A percentile compares a stretch with the other conserved stretches of the same genome.
These are phyloP conservation scores for Cylindrotheca closterium DNA, from an alignment of 108 stramenopile genomes.

Conservation along the genomic window DNA sequence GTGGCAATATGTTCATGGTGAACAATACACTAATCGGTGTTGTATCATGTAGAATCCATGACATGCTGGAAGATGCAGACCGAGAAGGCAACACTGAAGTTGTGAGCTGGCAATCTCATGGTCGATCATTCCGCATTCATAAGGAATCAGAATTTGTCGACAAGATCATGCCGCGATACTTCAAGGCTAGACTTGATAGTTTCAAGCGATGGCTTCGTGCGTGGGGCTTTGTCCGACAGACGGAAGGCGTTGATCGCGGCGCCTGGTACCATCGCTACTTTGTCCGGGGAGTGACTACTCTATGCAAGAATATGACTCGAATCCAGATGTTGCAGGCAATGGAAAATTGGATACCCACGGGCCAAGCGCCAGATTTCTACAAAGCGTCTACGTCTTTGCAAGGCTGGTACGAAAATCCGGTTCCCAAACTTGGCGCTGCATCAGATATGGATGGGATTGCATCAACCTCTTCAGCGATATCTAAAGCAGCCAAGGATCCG, in stretches of 20 bases:
- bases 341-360: conserved; percentile 18
- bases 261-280: conserved; percentile 43
- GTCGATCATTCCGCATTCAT: conserved; percentile 75
- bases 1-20: too few relatives aligned
- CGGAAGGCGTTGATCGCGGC: conserved; percentile 35
- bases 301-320: conserved; percentile 19
- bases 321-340: conserved; percentile 25
- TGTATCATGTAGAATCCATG: conserved; percentile 67
- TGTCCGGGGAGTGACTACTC: conserved; percentile 22
- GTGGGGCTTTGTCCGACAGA: conserved; percentile 68
- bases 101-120: conserved; percentile 81
- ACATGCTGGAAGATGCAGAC: conserved; percentile 61
- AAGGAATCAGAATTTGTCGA: conserved; percentile 59
- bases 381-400: not conserved
- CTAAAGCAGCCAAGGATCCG: conserved; percentile 18
- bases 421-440: not conserved
- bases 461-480: not conserved
- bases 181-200: conserved; percentile 23
- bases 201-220: conserved; percentile 56
- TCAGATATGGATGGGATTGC: not conserved
- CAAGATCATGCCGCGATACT: conserved; percentile 75
- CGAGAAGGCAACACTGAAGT: conserved; percentile 48
- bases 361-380: conserved; percentile 23
- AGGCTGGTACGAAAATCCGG: not conserved
- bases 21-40: too few relatives aligned